Percentiles rank a stretch among this genome's conserved stretches.
These are phyloP conservation scores for sunflower (Helianthus annuus) DNA, from an alignment of 129 eudicot species.

Conservation along the genomic window DNA sequence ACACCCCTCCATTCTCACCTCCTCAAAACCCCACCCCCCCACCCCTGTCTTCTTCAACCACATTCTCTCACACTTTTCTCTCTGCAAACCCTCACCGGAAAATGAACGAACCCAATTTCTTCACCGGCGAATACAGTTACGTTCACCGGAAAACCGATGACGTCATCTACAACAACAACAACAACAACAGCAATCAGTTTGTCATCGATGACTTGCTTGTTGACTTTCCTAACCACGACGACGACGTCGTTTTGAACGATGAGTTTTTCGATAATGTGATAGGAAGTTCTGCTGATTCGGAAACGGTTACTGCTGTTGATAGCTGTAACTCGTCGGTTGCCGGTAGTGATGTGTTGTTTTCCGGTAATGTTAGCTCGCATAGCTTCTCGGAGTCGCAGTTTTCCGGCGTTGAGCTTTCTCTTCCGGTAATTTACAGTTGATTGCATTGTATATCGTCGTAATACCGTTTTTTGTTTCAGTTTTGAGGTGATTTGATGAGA, in stretches of 20 bases:
- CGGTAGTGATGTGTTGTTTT: constrained; percentile 47
- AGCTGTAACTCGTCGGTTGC: constrained; percentile 83
- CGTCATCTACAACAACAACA: neutral
- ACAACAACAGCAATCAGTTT: constrained; percentile 45
- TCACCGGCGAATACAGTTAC: constrained; percentile 35
- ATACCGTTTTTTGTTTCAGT: neutral
- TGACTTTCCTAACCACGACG: constrained; percentile 71
- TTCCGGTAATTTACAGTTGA: constrained; percentile 63
- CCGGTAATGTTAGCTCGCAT: constrained; percentile 46
- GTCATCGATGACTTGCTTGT: constrained; percentile 65
- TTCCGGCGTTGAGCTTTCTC: constrained; percentile 60
- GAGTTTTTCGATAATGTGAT: constrained; percentile 51
- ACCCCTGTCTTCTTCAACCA: constrained; percentile 22
- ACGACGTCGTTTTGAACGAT: constrained; percentile 62
- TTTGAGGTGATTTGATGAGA: neutral
- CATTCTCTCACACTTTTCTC: constrained; percentile 23
- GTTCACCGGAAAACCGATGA: constrained; percentile 20
- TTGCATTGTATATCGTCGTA: neutral
- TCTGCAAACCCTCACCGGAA: constrained; percentile 13
- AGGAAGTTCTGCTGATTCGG: constrained; percentile 52
- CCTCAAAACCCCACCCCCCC: constrained; percentile 39
- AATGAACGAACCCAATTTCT: constrained; percentile 50
- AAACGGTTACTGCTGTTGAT: constrained; percentile 34
- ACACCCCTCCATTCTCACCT: constrained; percentile 50
- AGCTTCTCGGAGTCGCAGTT: constrained; percentile 61